phyloP scores from a whole-genome alignment of 2,329 filamentous ascomycete genomes.

The Colletotrichum destructivum region DNA sequence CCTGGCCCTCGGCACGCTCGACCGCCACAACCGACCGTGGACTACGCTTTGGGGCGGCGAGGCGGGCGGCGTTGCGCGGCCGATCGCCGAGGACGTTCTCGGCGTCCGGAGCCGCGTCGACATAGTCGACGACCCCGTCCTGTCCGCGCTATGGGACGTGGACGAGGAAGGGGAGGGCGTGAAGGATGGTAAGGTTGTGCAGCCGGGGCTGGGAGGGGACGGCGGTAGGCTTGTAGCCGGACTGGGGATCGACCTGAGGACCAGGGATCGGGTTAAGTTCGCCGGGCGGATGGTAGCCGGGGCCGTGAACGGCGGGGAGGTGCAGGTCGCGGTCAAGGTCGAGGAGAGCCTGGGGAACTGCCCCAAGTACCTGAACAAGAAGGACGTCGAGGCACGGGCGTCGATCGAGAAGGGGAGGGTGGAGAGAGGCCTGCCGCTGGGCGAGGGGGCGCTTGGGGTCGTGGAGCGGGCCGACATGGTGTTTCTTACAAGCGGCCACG shows the following conservation, averaged over 20 bases:
- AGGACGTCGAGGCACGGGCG: conserved; percentile 64
- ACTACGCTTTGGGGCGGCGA: conserved; percentile 84
- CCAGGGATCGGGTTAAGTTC: conserved; percentile 81
- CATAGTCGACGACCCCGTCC: conserved; percentile 77
- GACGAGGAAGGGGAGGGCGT: conserved; percentile 55
- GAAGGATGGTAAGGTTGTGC: conserved; percentile 54
- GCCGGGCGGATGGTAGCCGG: conserved; percentile 79
- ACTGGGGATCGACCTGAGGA: conserved; percentile 77
- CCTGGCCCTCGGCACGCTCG: conserved; percentile 81
- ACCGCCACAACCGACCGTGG: conserved; percentile 78
- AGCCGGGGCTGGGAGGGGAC: conserved; percentile 54
- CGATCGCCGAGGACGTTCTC: conserved; percentile 74
- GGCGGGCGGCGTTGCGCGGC: conserved; percentile 73
- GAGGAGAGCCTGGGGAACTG: conserved; percentile 85
- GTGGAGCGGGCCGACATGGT: conserved; percentile 79
- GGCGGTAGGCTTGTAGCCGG: conserved; percentile 59
- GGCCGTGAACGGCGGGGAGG: conserved; percentile 59
- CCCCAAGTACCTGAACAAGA: conserved; percentile 89
- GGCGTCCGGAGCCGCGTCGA: conserved; percentile 76
- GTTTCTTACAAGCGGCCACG: conserved; percentile 80
- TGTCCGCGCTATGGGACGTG: conserved; percentile 72
- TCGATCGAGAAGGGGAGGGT: conserved; percentile 24
- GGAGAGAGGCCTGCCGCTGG: conserved; percentile 59
- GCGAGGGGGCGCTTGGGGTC: conserved; percentile 69
- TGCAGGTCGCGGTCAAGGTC: conserved; percentile 76